These are phyloP conservation scores for Alternaria ethzedia DNA, from an alignment of 2,329 filamentous ascomycete genomes.

Conservation along the genomic window DNA sequence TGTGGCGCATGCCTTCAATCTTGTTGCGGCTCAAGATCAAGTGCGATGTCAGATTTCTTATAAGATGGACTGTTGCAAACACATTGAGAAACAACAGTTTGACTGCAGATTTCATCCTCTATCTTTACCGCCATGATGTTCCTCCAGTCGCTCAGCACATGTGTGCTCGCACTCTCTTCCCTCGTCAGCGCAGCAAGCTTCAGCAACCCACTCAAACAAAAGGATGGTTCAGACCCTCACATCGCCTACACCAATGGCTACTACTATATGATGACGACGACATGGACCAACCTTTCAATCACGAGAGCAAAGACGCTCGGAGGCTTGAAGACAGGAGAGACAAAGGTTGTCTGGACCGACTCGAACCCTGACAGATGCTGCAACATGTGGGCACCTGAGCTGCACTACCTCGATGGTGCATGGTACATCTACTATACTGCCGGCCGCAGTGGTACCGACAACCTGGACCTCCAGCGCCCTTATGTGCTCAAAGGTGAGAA, in stretches of 20 bases:
- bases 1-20: background rate
- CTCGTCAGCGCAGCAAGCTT: constrained; percentile 49
- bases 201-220: constrained; percentile 60
- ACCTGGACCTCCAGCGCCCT: constrained; percentile 58
- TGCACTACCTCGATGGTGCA: constrained; percentile 56
- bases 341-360: constrained; percentile 60
- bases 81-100: accelerated
- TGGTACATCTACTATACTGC: constrained; percentile 67
- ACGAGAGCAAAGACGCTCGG: constrained; percentile 61
- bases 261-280: constrained; percentile 65
- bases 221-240: constrained; percentile 61
- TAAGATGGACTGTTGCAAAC: background rate
- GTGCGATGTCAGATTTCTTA: background rate
- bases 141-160: constrained; percentile 14
- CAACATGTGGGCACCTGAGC: constrained; percentile 63
- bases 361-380: constrained; percentile 55
- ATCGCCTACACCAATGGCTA: constrained; percentile 61
- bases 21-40: background rate
- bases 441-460: constrained; percentile 46
- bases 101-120: background rate
- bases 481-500: constrained; percentile 59
- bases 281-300: constrained; percentile 63
- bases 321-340: constrained; percentile 61
- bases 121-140: constrained; percentile 18
- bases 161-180: constrained; percentile 23